These are phyloP conservation scores for Phylloporus sp. DNA, from an alignment of 768 basidiomycete genomes.

Conservation along the genomic window DNA sequence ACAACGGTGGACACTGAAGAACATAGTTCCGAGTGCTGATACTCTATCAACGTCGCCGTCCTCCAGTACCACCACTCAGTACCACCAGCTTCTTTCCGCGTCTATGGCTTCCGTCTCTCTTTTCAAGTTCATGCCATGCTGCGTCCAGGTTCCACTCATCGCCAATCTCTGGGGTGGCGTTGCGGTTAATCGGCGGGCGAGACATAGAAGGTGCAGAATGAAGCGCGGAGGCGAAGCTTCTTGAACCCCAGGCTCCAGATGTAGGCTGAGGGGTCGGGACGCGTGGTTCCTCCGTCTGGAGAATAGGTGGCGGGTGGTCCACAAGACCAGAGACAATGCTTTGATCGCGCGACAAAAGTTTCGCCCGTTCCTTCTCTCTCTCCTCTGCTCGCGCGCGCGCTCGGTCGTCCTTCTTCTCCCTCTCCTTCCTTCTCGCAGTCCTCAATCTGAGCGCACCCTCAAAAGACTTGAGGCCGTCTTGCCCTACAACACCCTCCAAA, in stretches of 20 bases:
- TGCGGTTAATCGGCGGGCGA: conserved; percentile 37
- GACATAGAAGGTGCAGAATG: conserved; percentile 48
- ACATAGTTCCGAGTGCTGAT: not conserved
- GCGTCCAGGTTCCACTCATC: conserved; percentile 78
- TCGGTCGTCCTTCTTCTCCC: conserved; percentile 79
- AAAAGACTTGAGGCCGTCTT: conserved; percentile 73
- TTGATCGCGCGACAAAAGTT: conserved; percentile 27
- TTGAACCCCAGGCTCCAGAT: conserved; percentile 68
- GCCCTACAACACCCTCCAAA: conserved; percentile 70
- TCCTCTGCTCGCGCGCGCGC: conserved; percentile 78
- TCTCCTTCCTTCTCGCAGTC: conserved; percentile 69
- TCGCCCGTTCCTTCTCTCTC: conserved; percentile 54
- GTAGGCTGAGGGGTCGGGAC: conserved; percentile 12
- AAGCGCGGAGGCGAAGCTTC: conserved; percentile 78
- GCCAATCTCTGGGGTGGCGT: conserved; percentile 27
- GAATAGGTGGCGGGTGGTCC: conserved; percentile 4
- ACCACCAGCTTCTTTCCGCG: conserved; percentile 63
- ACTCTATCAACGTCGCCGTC: conserved; percentile 37
- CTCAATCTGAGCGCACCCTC: conserved; percentile 78
- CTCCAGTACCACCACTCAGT: conserved; percentile 57
- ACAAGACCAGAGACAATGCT: conserved; percentile 2
- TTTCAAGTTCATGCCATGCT: conserved; percentile 79
- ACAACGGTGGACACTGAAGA: conserved; percentile 9
- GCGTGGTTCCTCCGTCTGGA: conserved; percentile 14
- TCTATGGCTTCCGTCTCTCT: conserved; percentile 51